phyloP scores from a whole-genome alignment of 2,329 filamentous ascomycete species.

The Aureobasidium sp. region DNA sequence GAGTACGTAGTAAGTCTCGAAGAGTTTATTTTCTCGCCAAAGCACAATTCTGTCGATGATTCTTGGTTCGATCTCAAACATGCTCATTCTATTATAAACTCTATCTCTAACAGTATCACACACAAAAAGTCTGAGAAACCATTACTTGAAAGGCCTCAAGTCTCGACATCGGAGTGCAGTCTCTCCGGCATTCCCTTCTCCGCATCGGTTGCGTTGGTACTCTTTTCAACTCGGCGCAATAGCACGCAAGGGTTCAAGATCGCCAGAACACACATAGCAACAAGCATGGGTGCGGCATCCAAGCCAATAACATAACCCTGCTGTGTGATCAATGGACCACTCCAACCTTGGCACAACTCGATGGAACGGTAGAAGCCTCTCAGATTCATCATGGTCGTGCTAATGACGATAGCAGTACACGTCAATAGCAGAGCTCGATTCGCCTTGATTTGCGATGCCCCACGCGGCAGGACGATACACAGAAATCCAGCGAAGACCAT shows the following conservation, averaged over 20 bases:
- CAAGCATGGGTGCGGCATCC: slow-evolving; percentile 2
- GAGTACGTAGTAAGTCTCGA: background rate
- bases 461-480: background rate
- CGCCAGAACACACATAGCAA: background rate
- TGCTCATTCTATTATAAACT: background rate
- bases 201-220: background rate
- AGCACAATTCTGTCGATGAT: background rate
- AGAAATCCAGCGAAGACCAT: background rate
- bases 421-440: background rate
- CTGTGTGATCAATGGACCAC: background rate
- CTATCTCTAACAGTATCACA: too few species aligned
- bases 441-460: background rate
- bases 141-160: background rate
- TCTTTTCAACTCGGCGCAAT: background rate
- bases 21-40: background rate
- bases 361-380: slow-evolving; percentile 7
- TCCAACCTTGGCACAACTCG: slow-evolving; percentile 8
- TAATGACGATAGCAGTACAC: slow-evolving; percentile 1
- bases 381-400: slow-evolving; percentile 9
- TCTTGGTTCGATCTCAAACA: background rate
- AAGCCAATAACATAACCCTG: slow-evolving; percentile 3
- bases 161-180: background rate
- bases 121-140: background rate
- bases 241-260: slow-evolving; percentile 4
- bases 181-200: background rate